Conservation (phyloP, 1,139 yeast species). For the Casaregolazyma lundiana region DNA sequence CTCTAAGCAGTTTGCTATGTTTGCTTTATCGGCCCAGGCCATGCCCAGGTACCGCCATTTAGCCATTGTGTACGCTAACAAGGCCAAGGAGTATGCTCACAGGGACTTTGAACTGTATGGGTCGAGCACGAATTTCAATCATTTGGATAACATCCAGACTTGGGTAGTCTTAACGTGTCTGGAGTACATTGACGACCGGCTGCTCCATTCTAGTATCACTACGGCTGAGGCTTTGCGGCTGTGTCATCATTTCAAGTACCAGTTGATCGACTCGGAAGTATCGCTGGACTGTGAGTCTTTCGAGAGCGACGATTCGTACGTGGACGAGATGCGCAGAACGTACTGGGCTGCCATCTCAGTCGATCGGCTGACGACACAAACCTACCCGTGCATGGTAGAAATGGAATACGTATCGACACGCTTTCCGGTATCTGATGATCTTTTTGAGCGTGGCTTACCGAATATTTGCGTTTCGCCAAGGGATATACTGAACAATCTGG, state of each 20-base stretch:
- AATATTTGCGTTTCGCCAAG: not conserved
- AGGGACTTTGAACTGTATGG: not conserved
- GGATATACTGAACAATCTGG: not conserved
- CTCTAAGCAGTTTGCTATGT: not conserved
- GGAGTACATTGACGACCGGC: not conserved
- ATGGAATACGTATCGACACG: not conserved
- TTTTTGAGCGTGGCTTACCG: slow-evolving; percentile 3
- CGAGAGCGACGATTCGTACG: not conserved
- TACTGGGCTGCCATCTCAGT: not conserved
- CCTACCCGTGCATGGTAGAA: not conserved
- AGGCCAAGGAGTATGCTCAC: slow-evolving; percentile 1
- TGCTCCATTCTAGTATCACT: not conserved
- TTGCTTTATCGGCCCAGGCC: slow-evolving; percentile 1
- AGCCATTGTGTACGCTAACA: not conserved
- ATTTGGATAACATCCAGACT: slow-evolving; percentile 2
- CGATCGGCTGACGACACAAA: not conserved
- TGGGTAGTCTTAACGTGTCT: not conserved
- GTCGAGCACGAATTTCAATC: not conserved
- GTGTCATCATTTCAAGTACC: slow-evolving; percentile 3
- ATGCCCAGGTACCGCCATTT: not conserved
- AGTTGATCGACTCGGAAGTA: not conserved
- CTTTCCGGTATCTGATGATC: slow-evolving; percentile 6
- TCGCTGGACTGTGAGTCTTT: not conserved
- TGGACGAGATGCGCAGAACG: slow-evolving; percentile 7
- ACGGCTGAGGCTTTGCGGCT: not conserved